A percentile compares a stretch with the other conserved stretches of the same genome.
phyloP scores from a whole-genome alignment of 306 rosid genomes.

The Cicer arietinum region DNA sequence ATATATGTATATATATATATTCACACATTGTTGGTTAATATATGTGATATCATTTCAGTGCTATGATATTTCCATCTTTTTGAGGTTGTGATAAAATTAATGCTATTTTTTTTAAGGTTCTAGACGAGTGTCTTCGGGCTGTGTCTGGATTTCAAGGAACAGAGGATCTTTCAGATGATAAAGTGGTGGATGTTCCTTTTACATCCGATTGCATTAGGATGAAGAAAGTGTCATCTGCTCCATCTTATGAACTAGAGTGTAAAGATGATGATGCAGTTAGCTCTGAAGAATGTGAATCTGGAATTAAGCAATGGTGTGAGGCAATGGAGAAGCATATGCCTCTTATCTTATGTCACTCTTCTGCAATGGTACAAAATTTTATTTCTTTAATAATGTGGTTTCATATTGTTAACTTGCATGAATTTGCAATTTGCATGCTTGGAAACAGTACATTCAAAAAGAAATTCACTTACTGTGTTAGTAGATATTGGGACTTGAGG shows the following conservation, averaged over 20 bases:
- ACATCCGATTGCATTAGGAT: conserved; percentile 80
- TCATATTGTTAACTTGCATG: conserved; percentile 18
- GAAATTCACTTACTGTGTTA: conserved; percentile 1
- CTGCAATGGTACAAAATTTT: conserved; percentile 61
- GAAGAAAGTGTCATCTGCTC: conserved; percentile 95
- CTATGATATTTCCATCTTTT: conserved; percentile 4
- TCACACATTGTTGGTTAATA: neutral
- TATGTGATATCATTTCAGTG: conserved; percentile 11
- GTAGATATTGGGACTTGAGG: conserved; percentile 19
- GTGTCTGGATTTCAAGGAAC: conserved; percentile 95
- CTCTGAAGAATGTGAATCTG: conserved; percentile 55
- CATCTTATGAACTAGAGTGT: conserved; percentile 63
- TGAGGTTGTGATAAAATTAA: conserved; percentile 6
- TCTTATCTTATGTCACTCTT: conserved; percentile 63
- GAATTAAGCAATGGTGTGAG: conserved; percentile 80
- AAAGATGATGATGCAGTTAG: conserved; percentile 43
- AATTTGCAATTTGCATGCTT: neutral
- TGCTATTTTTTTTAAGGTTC: conserved; percentile 60
- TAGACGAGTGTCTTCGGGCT: conserved; percentile 91
- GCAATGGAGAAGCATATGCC: conserved; percentile 83
- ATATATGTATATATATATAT: neutral
- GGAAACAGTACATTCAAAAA: neutral
- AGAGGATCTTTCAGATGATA: conserved; percentile 87
- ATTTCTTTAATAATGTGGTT: neutral
- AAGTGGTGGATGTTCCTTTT: conserved; percentile 73